Percentiles rank a stretch among this genome's conserved stretches.
Evolutionary conservation across 2,329 filamentous ascomycete genomes (phyloP).

Genomic region (Monilinia fructicola): DNA sequence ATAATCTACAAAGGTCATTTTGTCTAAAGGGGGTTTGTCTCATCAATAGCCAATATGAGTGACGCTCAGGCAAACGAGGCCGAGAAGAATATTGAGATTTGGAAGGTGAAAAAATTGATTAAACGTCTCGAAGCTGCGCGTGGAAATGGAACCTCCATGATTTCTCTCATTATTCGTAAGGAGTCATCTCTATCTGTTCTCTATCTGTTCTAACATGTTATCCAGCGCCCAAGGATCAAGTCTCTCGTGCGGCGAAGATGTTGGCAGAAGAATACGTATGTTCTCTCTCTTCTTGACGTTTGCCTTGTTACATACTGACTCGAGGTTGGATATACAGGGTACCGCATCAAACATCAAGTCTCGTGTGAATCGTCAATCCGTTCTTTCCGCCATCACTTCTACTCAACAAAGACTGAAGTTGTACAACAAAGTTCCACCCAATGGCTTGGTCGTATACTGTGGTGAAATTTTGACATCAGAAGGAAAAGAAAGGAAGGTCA

Average conservation of each 20-base stretch:
- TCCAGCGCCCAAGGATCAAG: constrained; percentile 92
- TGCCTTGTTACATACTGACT: constrained; percentile 23
- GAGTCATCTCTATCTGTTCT: constrained; percentile 30
- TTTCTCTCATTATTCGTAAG: constrained; percentile 97
- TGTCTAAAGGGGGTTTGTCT: constrained; percentile 21
- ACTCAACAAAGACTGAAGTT: constrained; percentile 99
- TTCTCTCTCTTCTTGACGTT: constrained; percentile 30
- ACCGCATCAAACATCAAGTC: constrained; percentile 99
- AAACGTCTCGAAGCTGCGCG: constrained; percentile 96
- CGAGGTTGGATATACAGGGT: constrained; percentile 63
- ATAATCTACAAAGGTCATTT: constrained; percentile 1
- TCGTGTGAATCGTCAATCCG: constrained; percentile 96
- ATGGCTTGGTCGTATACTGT: constrained; percentile 97
- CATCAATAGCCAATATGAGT: constrained; percentile 66
- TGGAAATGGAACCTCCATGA: constrained; percentile 99
- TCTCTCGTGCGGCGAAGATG: constrained; percentile 97
- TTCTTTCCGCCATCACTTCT: constrained; percentile 96
- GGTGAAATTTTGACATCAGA: constrained; percentile 99
- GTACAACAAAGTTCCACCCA: constrained; percentile 97
- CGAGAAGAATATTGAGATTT: constrained; percentile 93
- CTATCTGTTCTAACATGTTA: constrained; percentile 15
- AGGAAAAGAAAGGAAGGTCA: constrained; percentile 99
- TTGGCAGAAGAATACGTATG: constrained; percentile 99
- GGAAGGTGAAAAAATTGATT: constrained; percentile 99
- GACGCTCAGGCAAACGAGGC: constrained; percentile 85